Base-by-base conservation (phyloP, 1,284 basidiomycete genomes). In the Trichosporon sp. region DNA sequence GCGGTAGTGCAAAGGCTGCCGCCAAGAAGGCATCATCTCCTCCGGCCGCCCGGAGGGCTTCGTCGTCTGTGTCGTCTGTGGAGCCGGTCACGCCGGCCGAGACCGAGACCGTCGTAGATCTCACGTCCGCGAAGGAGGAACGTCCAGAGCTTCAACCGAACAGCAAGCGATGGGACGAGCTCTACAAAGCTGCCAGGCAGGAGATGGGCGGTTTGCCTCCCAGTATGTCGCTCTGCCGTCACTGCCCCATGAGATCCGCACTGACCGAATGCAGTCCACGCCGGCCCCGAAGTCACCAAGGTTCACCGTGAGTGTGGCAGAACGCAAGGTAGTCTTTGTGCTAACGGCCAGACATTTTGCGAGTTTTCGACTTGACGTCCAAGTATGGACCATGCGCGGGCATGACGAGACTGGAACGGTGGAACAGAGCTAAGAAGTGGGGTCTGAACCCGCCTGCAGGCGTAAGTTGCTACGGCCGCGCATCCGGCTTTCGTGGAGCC, bases 351-450 rank as follows among this genome's bases (percentile, higher is more conserved):
- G 81, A 89, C 85, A 91, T 93, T 64, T 87, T 94, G 13, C 87
- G 91, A 1, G 87, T 90, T 2, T 95, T 94, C 75, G 92, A 95
- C 80, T 83, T 91, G 88, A 89, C 89, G 0, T 89, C 90, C 68
- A 89, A 92, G 74, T 96, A 90, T 78, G 94, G 94, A 0, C 94
- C 94, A 1, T 93, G 90, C 74, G 86, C 92, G 56, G 94, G 94
- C 1, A 86, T 95, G 62, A 88, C 89, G 13, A 88, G 95, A 56
- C 84, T 97, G 27, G 89, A 95, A 72, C 87, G 95, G 35, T 98
- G 93, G 93, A 88, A 96, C 75, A 86, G 95, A 47, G 95, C 95
- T 0, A 80, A 90, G 60, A 86, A 87, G 18, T 85, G 95, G 58
- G 93, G 92, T 6, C 85, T 97, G 25, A 86, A 91, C 66, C 95